Conservation (phyloP, 169 alveolate species). For the Plasmodium gonderi region DNA sequence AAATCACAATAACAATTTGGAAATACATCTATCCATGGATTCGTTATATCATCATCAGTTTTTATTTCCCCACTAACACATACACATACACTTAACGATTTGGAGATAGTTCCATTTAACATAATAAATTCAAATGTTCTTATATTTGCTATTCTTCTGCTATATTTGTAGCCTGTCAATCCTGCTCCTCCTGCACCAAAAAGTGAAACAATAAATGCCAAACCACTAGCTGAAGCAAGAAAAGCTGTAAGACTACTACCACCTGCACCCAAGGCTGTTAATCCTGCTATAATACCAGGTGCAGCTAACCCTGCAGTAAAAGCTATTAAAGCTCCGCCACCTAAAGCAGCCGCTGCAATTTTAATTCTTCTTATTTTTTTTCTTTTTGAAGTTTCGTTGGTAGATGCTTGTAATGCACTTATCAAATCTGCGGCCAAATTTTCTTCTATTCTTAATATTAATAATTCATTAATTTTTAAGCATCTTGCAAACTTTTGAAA, state of each 20-base stretch:
- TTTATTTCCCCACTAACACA: conserved; percentile 85
- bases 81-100: conserved; percentile 83
- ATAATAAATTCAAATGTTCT: conserved; percentile 83
- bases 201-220: conserved; percentile 83
- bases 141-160: conserved; percentile 82
- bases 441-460: conserved; percentile 80
- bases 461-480: conserved; percentile 79
- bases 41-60: conserved; percentile 79
- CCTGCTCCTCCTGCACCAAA: conserved; percentile 91
- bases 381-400: conserved; percentile 76
- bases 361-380: conserved; percentile 78
- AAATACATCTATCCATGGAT: conserved; percentile 85
- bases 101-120: conserved; percentile 82
- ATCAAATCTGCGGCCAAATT: conserved; percentile 83
- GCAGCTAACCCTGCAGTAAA: conserved; percentile 92
- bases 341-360: conserved; percentile 89
- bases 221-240: conserved; percentile 87
- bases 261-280: conserved; percentile 83
- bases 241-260: conserved; percentile 86
- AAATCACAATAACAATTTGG: conserved; percentile 82
- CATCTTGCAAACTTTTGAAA: conserved; percentile 79
- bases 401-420: conserved; percentile 77
- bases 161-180: conserved; percentile 85
- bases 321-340: conserved; percentile 90
- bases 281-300: conserved; percentile 91